Evolutionary conservation across 2,329 filamentous ascomycete species (phyloP).

Genomic region (Verticillium klebahnii): DNA sequence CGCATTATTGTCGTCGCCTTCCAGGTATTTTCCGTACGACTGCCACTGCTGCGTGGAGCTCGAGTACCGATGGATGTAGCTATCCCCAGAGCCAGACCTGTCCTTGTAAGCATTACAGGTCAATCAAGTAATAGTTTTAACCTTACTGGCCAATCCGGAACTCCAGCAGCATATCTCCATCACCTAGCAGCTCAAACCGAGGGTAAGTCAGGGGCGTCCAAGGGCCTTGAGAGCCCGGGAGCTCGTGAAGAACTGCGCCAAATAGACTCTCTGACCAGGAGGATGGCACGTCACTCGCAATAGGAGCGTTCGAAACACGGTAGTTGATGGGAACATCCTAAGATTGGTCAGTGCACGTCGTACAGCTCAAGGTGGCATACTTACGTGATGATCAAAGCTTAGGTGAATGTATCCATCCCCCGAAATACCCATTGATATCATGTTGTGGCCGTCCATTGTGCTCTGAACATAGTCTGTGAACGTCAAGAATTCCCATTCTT

Average conservation of each 20-base stretch:
- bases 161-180: slow-evolving; percentile 14
- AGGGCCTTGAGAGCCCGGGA: slow-evolving; percentile 10
- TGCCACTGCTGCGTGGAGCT: slow-evolving; percentile 8
- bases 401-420: slow-evolving; percentile 14
- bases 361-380: not conserved
- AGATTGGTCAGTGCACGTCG: not conserved
- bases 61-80: slow-evolving; percentile 14
- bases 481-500: slow-evolving; percentile 12
- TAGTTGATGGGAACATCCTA: slow-evolving; percentile 16
- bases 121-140: not conserved
- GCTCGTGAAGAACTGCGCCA: slow-evolving; percentile 7
- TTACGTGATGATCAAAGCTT: slow-evolving; percentile 15
- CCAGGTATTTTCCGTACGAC: slow-evolving; percentile 12
- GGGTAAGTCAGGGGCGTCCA: slow-evolving; percentile 16
- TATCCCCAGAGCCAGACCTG: slow-evolving; percentile 12
- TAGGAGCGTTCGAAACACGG: slow-evolving; percentile 8
- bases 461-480: slow-evolving; percentile 16
- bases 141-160: slow-evolving; percentile 11
- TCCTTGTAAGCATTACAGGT: not conserved
- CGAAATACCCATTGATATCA: slow-evolving; percentile 16
- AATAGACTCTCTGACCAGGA: slow-evolving; percentile 12
- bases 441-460: slow-evolving; percentile 16
- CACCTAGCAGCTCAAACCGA: slow-evolving; percentile 10
- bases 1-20: slow-evolving; percentile 13
- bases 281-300: slow-evolving; percentile 6